Conservation (phyloP, 1,139 yeast species). For the Hyphopichia burtonii region DNA sequence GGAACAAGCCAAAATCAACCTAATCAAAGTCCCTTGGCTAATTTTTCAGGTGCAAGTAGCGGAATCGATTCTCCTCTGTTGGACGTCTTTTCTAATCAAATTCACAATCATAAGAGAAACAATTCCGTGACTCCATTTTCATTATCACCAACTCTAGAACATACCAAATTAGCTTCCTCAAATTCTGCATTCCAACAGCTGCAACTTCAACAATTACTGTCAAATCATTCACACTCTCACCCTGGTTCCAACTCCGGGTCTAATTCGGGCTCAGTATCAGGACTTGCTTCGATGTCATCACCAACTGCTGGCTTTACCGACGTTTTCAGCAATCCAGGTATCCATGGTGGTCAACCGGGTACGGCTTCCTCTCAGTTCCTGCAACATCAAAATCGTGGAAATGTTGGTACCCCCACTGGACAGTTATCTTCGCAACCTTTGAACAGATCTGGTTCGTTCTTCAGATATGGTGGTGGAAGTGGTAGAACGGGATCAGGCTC, state of each 20-base stretch:
- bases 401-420: not conserved
- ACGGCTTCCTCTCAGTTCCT: not conserved
- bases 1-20: conserved; percentile 12
- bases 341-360: conserved; percentile 4
- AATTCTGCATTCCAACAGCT: conserved; percentile 1
- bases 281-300: conserved; percentile 2
- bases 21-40: conserved; percentile 18
- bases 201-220: conserved; percentile 2
- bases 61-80: conserved; percentile 29
- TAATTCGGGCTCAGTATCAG: conserved; percentile 1
- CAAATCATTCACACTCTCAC: not conserved
- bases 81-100: conserved; percentile 13
- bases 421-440: not conserved
- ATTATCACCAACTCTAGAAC: conserved; percentile 46
- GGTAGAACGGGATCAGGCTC: conserved; percentile 25
- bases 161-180: conserved; percentile 14
- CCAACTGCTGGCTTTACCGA: conserved; percentile 8
- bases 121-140: conserved; percentile 50
- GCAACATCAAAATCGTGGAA: not conserved
- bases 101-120: conserved; percentile 27
- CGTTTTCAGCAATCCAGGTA: conserved; percentile 4
- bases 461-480: not conserved
- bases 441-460: conserved; percentile 4
- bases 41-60: conserved; percentile 13
- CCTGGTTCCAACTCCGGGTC: conserved; percentile 1